Percentiles rank a stretch among this genome's conserved stretches.
These are phyloP conservation scores for Aphanomyces invadans DNA, from an alignment of 352 stramenopile genomes.

Conservation along the genomic window DNA sequence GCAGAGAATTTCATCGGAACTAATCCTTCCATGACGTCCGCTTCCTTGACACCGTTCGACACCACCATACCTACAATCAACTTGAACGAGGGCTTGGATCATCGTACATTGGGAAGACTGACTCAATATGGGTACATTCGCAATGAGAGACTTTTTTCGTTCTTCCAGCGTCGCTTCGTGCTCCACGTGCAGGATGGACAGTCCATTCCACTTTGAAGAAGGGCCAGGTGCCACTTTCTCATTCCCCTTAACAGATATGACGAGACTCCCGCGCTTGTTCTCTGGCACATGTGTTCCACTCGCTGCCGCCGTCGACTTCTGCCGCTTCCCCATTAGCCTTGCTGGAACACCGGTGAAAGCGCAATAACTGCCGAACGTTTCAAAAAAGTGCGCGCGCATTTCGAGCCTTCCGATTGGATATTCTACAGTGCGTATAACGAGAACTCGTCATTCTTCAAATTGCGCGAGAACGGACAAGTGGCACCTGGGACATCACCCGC, in stretches of 20 bases:
- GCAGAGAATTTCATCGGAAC: constrained; percentile 34
- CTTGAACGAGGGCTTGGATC: constrained; percentile 12
- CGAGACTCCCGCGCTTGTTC: constrained; percentile 14
- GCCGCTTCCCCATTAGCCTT: background rate
- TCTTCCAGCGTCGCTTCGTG: constrained; percentile 26
- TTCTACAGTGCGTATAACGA: no score
- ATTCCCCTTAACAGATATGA: background rate
- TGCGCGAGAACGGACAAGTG: no score
- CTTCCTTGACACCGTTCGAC: constrained; percentile 23
- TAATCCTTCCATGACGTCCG: constrained; percentile 36
- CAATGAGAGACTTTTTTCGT: constrained; percentile 43
- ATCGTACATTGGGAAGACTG: background rate
- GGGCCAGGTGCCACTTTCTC: background rate
- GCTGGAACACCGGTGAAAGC: no score
- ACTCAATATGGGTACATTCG: constrained; percentile 43
- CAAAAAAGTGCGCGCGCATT: background rate
- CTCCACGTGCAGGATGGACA: background rate
- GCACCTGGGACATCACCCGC: no score
- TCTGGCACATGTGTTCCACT: background rate
- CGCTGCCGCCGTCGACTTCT: background rate
- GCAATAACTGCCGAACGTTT: background rate
- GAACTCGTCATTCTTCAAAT: no score
- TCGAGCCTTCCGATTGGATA: background rate
- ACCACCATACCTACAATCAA: constrained; percentile 17
- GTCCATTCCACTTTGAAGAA: background rate